phyloP scores from a whole-genome alignment of 257 asterid genomes.

The Solanum paucissectum region DNA sequence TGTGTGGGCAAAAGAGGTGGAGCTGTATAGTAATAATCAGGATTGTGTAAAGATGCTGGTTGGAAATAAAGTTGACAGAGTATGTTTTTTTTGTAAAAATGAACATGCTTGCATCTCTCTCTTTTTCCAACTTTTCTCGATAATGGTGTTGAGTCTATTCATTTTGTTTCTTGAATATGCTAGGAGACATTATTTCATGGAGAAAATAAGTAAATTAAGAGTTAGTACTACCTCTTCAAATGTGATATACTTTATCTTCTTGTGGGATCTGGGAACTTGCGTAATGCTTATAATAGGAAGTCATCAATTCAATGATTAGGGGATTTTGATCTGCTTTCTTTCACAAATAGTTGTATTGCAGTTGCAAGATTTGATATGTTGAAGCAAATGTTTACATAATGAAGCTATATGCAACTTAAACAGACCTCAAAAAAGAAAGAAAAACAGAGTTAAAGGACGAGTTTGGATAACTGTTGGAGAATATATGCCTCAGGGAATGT shows the following conservation, averaged over 20 bases:
- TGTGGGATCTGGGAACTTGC: not conserved
- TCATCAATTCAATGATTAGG: not conserved
- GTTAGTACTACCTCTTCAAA: not conserved
- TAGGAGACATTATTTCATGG: not conserved
- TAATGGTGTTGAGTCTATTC: not conserved
- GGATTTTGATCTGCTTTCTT: not conserved
- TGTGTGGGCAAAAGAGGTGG: constrained; percentile 87
- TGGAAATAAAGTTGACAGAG: constrained; percentile 88
- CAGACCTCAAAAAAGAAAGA: not conserved
- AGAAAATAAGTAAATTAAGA: not conserved
- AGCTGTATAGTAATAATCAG: constrained; percentile 64
- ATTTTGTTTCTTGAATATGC: not conserved
- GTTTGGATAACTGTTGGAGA: not conserved
- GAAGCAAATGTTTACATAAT: not conserved
- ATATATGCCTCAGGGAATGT: not conserved
- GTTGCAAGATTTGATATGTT: not conserved
- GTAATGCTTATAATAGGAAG: not conserved
- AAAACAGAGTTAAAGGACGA: too few relatives aligned
- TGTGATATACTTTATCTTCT: not conserved
- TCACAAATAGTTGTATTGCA: not conserved
- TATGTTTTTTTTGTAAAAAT: constrained; percentile 11
- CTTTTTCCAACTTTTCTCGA: not conserved
- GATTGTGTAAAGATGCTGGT: constrained; percentile 89
- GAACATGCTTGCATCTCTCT: not conserved
- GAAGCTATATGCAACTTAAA: not conserved